Evolutionary conservation across 1,284 basidiomycete genomes (phyloP).

Genomic region (Quambalaria eucalypti): DNA sequence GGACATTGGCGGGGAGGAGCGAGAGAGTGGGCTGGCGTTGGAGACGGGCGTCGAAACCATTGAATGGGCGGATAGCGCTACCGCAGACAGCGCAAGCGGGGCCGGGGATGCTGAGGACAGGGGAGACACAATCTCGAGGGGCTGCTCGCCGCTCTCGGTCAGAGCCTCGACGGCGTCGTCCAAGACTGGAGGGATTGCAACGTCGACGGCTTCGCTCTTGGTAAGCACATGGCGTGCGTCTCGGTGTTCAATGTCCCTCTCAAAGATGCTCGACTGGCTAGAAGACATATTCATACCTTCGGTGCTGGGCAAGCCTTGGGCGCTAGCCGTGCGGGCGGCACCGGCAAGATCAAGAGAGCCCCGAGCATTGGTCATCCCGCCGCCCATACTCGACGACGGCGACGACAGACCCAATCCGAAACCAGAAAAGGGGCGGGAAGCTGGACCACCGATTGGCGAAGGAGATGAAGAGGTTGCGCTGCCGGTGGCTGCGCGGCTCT

Average conservation of each 20-base stretch:
- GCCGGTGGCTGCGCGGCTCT: constrained; percentile 7
- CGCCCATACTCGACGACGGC: background rate
- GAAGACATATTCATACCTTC: constrained; percentile 5
- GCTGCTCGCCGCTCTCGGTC: constrained; percentile 25
- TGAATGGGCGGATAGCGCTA: constrained; percentile 24
- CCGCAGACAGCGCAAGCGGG: constrained; percentile 24
- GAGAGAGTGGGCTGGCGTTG: background rate
- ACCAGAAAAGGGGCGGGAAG: background rate
- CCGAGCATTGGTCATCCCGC: background rate
- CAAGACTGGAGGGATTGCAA: constrained; percentile 38
- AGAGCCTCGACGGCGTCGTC: constrained; percentile 44
- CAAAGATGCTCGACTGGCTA: constrained; percentile 31
- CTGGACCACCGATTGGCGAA: background rate
- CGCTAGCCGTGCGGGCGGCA: background rate
- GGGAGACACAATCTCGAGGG: constrained; percentile 39
- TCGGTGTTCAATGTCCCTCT: constrained; percentile 40
- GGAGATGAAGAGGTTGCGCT: background rate
- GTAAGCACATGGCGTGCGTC: constrained; percentile 33
- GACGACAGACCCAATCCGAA: background rate
- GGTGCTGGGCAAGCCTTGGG: background rate
- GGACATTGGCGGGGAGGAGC: background rate
- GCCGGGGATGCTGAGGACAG: constrained; percentile 16
- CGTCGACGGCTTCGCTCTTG: constrained; percentile 39
- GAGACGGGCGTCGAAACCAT: too few species aligned
- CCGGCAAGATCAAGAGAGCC: background rate